A percentile compares a stretch with the other conserved stretches of the same genome.
These are phyloP conservation scores for Fusarium sp. DNA, from an alignment of 2,329 filamentous ascomycete species.

Conservation along the genomic window DNA sequence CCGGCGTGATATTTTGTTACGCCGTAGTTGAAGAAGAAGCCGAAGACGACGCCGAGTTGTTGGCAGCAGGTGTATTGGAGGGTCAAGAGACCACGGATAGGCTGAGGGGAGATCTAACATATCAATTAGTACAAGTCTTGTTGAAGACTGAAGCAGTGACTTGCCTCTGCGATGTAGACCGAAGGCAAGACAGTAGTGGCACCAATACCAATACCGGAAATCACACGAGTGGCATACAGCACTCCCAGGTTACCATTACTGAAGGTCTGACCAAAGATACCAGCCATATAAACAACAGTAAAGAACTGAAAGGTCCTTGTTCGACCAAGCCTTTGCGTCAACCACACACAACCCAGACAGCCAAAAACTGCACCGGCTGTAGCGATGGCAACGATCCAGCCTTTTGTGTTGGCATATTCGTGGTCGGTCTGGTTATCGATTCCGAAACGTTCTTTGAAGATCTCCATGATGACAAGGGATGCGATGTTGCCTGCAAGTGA, in stretches of 20 bases:
- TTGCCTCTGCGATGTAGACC: conserved; percentile 47
- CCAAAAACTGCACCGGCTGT: conserved; percentile 48
- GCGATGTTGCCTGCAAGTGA: conserved; percentile 45
- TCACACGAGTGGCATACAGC: conserved; percentile 44
- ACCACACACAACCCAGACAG: conserved; percentile 44
- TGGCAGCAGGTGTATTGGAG: conserved; percentile 51
- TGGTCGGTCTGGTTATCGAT: conserved; percentile 39
- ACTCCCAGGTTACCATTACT: conserved; percentile 43
- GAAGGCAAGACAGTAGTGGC: conserved; percentile 46
- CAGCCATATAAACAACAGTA: conserved; percentile 53
- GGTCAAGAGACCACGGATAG: conserved; percentile 49
- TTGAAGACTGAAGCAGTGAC: accelerated
- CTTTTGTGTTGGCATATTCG: conserved; percentile 47
- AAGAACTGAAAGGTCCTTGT: conserved; percentile 42
- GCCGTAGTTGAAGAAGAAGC: conserved; percentile 53
- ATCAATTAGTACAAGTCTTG: accelerated
- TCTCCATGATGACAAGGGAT: conserved; percentile 46
- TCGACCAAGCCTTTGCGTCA: conserved; percentile 43
- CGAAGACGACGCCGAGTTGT: conserved; percentile 50
- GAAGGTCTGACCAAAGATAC: conserved; percentile 49
- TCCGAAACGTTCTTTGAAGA: conserved; percentile 44
- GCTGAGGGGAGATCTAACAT: conserved; percentile 40
- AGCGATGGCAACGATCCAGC: conserved; percentile 50
- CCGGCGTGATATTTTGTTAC: conserved; percentile 47
- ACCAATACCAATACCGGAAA: conserved; percentile 45